A percentile compares a stretch with the other conserved stretches of the same genome.
These are phyloP conservation scores for Trichoderma simmonsii DNA, from an alignment of 2,329 filamentous ascomycete species.

Conservation along the genomic window DNA sequence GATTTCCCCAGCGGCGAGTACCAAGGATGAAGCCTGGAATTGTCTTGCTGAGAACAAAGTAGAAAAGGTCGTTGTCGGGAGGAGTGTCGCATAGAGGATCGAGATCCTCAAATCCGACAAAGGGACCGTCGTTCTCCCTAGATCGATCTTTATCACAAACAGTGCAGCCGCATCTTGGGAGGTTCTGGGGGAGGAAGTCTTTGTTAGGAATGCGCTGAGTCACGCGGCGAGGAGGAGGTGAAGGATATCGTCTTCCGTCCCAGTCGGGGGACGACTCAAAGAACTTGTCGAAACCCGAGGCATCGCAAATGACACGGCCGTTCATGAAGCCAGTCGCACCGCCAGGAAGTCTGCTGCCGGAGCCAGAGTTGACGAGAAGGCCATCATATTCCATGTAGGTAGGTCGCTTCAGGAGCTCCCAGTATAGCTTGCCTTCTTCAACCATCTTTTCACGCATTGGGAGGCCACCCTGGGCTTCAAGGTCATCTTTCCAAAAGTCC, in stretches of 20 bases:
- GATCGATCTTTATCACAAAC: conserved; percentile 31
- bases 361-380: conserved; percentile 33
- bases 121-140: conserved; percentile 30
- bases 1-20: conserved; percentile 44
- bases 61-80: conserved; percentile 44
- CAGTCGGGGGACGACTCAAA: conserved; percentile 28
- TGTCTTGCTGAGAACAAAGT: conserved; percentile 41
- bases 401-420: conserved; percentile 45
- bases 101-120: conserved; percentile 41
- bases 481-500: conserved; percentile 39
- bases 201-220: conserved; percentile 20
- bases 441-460: conserved; percentile 39
- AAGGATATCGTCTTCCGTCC: conserved; percentile 16
- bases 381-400: conserved; percentile 48
- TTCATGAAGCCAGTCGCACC: conserved; percentile 37
- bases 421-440: conserved; percentile 43
- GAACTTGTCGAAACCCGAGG: conserved; percentile 40
- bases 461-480: conserved; percentile 31
- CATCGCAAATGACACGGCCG: conserved; percentile 44
- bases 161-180: conserved; percentile 41
- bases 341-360: conserved; percentile 26
- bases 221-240: background rate
- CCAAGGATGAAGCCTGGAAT: conserved; percentile 47
- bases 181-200: conserved; percentile 41
- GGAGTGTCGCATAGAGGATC: conserved; percentile 35